Percentiles rank a stretch among this genome's conserved stretches.
Conservation (phyloP, 352 stramenopile genomes). For the Sclerospora graminicola region DNA sequence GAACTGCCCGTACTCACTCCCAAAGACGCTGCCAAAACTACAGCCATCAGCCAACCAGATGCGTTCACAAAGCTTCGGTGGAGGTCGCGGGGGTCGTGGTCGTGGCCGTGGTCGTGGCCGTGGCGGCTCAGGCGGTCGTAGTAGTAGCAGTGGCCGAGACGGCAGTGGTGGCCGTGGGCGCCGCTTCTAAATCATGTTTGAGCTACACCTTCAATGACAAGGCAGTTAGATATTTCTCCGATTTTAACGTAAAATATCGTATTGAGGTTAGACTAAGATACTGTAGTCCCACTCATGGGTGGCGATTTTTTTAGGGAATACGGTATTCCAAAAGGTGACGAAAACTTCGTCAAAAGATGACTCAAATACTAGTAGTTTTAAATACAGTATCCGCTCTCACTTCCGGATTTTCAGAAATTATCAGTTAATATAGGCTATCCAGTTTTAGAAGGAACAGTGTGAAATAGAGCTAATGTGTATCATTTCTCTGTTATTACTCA, state of each 20-base stretch:
- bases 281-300: too few relatives aligned
- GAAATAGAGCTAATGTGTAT: too few relatives aligned
- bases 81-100: constrained; percentile 28
- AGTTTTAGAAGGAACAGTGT: too few relatives aligned
- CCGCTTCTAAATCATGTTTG: constrained; percentile 18
- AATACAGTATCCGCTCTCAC: too few relatives aligned
- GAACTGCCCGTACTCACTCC: constrained; percentile 66
- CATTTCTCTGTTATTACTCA: too few relatives aligned
- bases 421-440: too few relatives aligned
- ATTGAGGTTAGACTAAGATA: constrained; percentile 16
- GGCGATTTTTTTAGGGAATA: too few relatives aligned
- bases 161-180: constrained; percentile 16
- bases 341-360: too few relatives aligned
- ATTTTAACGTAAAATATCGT: constrained; percentile 30
- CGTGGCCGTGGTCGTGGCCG: constrained; percentile 28
- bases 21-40: constrained; percentile 67
- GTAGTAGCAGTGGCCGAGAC: constrained; percentile 25
- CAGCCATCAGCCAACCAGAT: constrained; percentile 51
- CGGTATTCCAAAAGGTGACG: too few relatives aligned
- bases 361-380: too few relatives aligned
- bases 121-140: constrained; percentile 21
- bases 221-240: constrained; percentile 20
- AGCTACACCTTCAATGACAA: constrained; percentile 5
- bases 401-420: too few relatives aligned
- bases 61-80: constrained; percentile 27